Percentiles rank a stretch among this genome's conserved stretches.
Evolutionary conservation across 495 filamentous ascomycete species (phyloP).

Genomic region (Penicillium canescens): DNA sequence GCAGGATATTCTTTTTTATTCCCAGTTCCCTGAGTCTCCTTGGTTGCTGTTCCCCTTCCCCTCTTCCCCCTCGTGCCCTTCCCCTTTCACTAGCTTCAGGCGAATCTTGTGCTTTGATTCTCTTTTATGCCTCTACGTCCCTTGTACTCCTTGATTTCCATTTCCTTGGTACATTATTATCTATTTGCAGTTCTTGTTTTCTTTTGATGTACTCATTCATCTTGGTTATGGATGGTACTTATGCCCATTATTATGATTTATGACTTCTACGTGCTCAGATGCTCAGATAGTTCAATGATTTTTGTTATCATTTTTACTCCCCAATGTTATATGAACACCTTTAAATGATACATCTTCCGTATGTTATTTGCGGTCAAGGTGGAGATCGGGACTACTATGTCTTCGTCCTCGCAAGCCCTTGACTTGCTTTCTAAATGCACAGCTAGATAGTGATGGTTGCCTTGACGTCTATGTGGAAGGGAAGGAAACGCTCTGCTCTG

Average conservation of each 20-base stretch:
- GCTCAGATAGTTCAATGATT: constrained; percentile 11
- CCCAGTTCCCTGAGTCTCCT: not conserved
- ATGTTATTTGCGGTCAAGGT: too few species aligned
- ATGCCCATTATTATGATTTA: constrained; percentile 20
- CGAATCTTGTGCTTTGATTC: not conserved
- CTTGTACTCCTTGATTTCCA: not conserved
- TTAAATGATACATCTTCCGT: too few species aligned
- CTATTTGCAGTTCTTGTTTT: not conserved
- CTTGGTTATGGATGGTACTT: constrained; percentile 7
- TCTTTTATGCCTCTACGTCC: not conserved
- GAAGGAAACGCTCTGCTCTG: too few species aligned
- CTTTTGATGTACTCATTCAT: not conserved
- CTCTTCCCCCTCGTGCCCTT: not conserved
- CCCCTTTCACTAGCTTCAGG: not conserved
- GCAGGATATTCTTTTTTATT: not conserved
- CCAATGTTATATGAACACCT: not conserved
- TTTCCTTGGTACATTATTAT: constrained; percentile 1
- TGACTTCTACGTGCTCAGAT: constrained; percentile 13
- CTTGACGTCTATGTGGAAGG: too few species aligned
- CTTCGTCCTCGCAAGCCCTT: too few species aligned
- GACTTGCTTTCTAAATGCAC: too few species aligned
- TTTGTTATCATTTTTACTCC: not conserved
- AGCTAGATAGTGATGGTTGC: too few species aligned
- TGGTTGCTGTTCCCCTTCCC: not conserved
- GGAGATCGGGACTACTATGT: too few species aligned